Percentiles rank a stretch among this genome's conserved stretches.
Conservation (phyloP, 2,329 filamentous ascomycete species). For the Fusarium denticulatum region DNA sequence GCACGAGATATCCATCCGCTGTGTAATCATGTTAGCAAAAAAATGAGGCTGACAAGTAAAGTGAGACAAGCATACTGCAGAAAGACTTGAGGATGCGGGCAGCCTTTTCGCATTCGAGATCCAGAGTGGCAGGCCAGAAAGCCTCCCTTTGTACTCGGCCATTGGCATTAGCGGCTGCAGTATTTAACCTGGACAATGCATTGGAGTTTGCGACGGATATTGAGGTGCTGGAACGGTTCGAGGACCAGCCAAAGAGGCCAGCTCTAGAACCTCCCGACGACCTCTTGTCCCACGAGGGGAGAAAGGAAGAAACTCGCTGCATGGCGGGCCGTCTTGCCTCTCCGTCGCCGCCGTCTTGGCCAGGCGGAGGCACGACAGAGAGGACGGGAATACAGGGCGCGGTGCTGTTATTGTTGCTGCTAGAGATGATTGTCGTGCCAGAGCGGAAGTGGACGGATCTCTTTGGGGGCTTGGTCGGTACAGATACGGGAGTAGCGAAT, state of each 20-base stretch:
- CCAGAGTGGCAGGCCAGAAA: constrained; percentile 86
- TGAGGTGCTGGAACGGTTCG: constrained; percentile 58
- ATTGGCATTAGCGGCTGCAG: constrained; percentile 46
- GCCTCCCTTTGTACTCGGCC: constrained; percentile 64
- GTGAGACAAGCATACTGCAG: constrained; percentile 68
- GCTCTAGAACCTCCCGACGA: constrained; percentile 45
- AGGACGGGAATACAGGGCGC: constrained; percentile 37
- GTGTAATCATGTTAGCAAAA: constrained; percentile 31
- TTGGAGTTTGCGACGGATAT: constrained; percentile 33
- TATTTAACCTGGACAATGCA: constrained; percentile 48
- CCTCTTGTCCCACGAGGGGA: constrained; percentile 58
- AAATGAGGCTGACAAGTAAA: constrained; percentile 4
- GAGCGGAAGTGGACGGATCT: constrained; percentile 32
- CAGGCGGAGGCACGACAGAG: constrained; percentile 48
- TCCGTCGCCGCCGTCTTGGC: constrained; percentile 48
- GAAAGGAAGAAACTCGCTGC: constrained; percentile 57
- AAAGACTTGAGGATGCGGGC: constrained; percentile 90
- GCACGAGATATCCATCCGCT: constrained; percentile 67
- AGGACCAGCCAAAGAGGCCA: constrained; percentile 56
- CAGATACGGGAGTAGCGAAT: constrained; percentile 29
- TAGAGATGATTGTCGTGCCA: constrained; percentile 23
- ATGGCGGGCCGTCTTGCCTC: constrained; percentile 50
- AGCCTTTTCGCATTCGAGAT: constrained; percentile 91
- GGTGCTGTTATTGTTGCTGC: constrained; percentile 47
- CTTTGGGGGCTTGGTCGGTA: constrained; percentile 15